Base-by-base conservation (phyloP, 345 rosid species). In the Gossypium sturtianum region DNA sequence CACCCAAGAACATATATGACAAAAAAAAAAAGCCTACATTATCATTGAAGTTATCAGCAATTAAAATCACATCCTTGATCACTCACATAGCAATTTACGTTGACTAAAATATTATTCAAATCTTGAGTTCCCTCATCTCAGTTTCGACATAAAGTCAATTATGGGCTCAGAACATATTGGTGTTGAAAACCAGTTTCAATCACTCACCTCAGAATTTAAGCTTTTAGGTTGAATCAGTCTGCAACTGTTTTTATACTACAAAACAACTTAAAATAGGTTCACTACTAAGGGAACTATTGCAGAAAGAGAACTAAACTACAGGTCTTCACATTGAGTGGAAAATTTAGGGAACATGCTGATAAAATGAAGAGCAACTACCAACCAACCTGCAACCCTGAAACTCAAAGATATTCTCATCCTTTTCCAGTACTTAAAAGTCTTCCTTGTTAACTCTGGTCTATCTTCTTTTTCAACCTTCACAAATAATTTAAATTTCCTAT, bases 361-460 rank as follows among this genome's bases (percentile, higher is more conserved):
- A 49, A 20, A 68, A 25, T 2, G 44, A 25, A 27, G 51, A 25
- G 17, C 2, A 2, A 45, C 49, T 45, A 11, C 49, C 56, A 15
- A 68, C 20, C 44, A 15, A 49, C 38, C 22, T 49, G 58, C 57
- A 49, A 68, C 27, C 9, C 72, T 11, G n/a, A 49, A 48, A 47
- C 23, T 67, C 56, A 47, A 8, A 48, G 11, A 67, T 68, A 25
- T 68, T 16, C 20, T 49, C 15, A 15, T 68, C 43, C 72, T 68
- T 68, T 25, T 49, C 52, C 27, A 15, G 12, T 7, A 68, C 43
- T 49, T 49, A 48, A 2, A 13, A 9, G 19, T 68, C 43, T 20
- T 57, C 20, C 72, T 25, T 49, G 9, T 68, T 68, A 68, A 49
- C 16, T 58, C 58, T 68, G 51, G 16, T 68, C 72, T 15, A 49